Conservation (phyloP, 2,329 filamentous ascomycete genomes). For the Chrysoporthe cubensis region DNA sequence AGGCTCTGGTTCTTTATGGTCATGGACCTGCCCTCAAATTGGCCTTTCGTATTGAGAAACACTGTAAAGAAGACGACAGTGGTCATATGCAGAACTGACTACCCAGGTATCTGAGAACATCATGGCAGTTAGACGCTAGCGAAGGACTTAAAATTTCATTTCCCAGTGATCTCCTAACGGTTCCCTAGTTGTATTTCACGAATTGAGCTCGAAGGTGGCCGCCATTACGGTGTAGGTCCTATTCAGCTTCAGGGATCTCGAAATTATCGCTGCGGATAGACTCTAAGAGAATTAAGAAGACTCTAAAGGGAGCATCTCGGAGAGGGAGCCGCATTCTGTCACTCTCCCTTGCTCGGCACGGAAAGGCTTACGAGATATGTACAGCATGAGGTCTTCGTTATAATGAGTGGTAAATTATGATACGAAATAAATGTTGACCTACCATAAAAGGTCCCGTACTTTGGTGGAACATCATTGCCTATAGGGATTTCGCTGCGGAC, state of each 20-base stretch:
- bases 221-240: no score
- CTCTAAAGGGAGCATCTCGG: no score
- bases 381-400: background rate
- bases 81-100: no score
- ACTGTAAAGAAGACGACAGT: background rate
- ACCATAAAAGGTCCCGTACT: background rate
- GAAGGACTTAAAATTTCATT: background rate
- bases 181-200: background rate
- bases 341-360: background rate
- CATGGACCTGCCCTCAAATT: background rate
- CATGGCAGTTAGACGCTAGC: no score
- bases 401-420: background rate
- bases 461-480: background rate
- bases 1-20: no score
- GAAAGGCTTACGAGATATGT: background rate
- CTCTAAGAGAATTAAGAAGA: background rate
- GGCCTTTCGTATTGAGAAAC: background rate
- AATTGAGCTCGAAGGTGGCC: no score
- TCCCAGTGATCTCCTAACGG: background rate
- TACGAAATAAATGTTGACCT: background rate
- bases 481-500: slow-evolving; percentile 4
- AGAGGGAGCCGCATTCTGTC: background rate
- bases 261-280: no score
- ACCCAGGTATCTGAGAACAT: no score
- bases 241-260: no score